Base-by-base conservation (phyloP, 768 basidiomycete species). In the Jaapia argillacea region DNA sequence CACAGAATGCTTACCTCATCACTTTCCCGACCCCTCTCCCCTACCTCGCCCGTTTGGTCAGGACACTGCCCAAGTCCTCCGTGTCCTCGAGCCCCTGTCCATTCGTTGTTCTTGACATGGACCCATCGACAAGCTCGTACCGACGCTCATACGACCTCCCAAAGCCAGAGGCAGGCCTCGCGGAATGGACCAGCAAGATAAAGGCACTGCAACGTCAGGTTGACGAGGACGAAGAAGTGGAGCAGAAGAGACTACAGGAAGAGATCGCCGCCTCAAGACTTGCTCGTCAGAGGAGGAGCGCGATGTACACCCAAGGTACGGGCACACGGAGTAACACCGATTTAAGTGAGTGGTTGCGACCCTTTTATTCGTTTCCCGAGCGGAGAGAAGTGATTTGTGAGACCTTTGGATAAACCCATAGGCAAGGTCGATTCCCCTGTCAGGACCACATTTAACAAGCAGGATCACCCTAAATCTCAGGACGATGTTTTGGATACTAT, bases 151-250 rank as follows among this genome's bases (percentile, higher is more conserved):
- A 10, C 28, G 28, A 33, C 28, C 18, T 27, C 13, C 45, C 45
- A n/a, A 75, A 72, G 47, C 67, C 79, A 16, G 84, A 85, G 52
- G 65, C 69, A 3, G 80, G 76, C 40, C 68, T 87, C n/a, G 71
- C 84, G 13, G 84, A 89, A 58, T 89, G 86, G 86, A 74, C 85
- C 12, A 80, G 65, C 61, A 81, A 72, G 66, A 86, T 90, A 58
- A 82, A 81, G 57, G 82, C 77, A 13, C 62, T 89, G 59, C 86
- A 88, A 57, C 73, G 77, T 46, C 83, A 87, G 52, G 81, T 87
- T 21, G 86, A 90, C 48, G 79, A 79, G 12, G 81, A 86, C 48
- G 85, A 87, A 45, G 85, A 85, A 56, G 75, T 70, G 4, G 87
- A 90, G 52, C 77, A 85, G 55, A 74, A 71, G 40, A 70, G 78